Percentiles rank a stretch among this genome's conserved stretches.
Evolutionary conservation across 257 asterid genomes (phyloP).

Genomic region (Lantana camara): DNA sequence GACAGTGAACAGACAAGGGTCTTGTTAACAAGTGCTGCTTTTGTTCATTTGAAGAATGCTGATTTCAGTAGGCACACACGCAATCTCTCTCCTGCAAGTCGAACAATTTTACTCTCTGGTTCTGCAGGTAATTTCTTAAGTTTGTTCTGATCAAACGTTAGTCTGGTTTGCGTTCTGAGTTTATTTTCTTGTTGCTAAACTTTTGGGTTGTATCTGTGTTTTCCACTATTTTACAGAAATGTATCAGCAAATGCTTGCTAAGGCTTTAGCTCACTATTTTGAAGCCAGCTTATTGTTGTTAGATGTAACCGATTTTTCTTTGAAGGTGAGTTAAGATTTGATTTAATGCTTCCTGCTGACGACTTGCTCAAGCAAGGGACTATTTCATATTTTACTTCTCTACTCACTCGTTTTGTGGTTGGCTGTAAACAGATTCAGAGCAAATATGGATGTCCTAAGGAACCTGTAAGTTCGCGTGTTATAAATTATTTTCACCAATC

Average conservation of each 20-base stretch:
- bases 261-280: slow-evolving; percentile 79
- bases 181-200: neutral
- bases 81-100: slow-evolving; percentile 88
- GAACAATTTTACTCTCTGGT: slow-evolving; percentile 82
- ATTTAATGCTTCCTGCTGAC: neutral
- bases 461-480: slow-evolving; percentile 52
- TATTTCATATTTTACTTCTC: slow-evolving; percentile 7
- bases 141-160: slow-evolving; percentile 4
- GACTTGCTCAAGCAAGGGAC: slow-evolving; percentile 3
- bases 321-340: slow-evolving; percentile 51
- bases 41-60: slow-evolving; percentile 61
- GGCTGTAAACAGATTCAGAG: slow-evolving; percentile 60
- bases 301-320: slow-evolving; percentile 68
- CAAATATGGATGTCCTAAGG: slow-evolving; percentile 68
- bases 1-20: slow-evolving; percentile 72
- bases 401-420: slow-evolving; percentile 26
- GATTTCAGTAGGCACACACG: slow-evolving; percentile 62
- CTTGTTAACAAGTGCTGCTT: slow-evolving; percentile 75
- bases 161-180: neutral
- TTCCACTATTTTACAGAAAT: slow-evolving; percentile 43
- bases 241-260: slow-evolving; percentile 82
- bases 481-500: slow-evolving; percentile 12
- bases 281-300: slow-evolving; percentile 67
- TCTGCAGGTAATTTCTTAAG: slow-evolving; percentile 60
- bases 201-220: slow-evolving; percentile 1